Conservation (phyloP, 805 yeast species). For the Ascoidea asiatica region DNA sequence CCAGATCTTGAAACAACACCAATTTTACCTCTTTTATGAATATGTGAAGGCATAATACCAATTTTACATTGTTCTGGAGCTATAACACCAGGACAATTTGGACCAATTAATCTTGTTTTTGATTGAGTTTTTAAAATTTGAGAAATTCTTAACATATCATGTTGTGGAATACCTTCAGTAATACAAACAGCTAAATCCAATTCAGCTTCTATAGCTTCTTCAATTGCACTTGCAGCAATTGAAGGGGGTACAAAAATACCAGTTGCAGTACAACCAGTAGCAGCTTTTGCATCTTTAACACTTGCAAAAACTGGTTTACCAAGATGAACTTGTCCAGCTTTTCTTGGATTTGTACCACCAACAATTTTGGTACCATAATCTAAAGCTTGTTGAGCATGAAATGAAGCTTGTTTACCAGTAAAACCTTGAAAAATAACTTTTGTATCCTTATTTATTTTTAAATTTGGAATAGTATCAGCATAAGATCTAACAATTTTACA, state of each 20-base stretch:
- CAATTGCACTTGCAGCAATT: slow-evolving; percentile 89
- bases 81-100: slow-evolving; percentile 97
- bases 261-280: slow-evolving; percentile 88
- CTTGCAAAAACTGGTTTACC: slow-evolving; percentile 83
- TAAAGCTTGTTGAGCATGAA: slow-evolving; percentile 95
- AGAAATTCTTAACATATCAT: slow-evolving; percentile 92
- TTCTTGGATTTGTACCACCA: slow-evolving; percentile 98
- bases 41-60: slow-evolving; percentile 94
- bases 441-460: slow-evolving; percentile 73
- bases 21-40: slow-evolving; percentile 85
- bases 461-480: slow-evolving; percentile 75
- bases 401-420: slow-evolving; percentile 96
- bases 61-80: slow-evolving; percentile 98
- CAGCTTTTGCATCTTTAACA: slow-evolving; percentile 79
- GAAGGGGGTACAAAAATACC: slow-evolving; percentile 98
- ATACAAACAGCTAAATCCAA: slow-evolving; percentile 90
- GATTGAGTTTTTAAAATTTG: slow-evolving; percentile 87
- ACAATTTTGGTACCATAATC: slow-evolving; percentile 94
- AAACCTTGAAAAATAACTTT: slow-evolving; percentile 96
- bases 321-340: slow-evolving; percentile 85
- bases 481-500: slow-evolving; percentile 32
- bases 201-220: slow-evolving; percentile 96
- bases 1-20: slow-evolving; percentile 97
- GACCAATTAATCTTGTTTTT: slow-evolving; percentile 95
- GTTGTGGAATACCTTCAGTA: slow-evolving; percentile 98